Percentiles rank a stretch among this genome's conserved stretches.
phyloP scores from a whole-genome alignment of 441 rosid genomes.

The Eruca vesicaria region DNA sequence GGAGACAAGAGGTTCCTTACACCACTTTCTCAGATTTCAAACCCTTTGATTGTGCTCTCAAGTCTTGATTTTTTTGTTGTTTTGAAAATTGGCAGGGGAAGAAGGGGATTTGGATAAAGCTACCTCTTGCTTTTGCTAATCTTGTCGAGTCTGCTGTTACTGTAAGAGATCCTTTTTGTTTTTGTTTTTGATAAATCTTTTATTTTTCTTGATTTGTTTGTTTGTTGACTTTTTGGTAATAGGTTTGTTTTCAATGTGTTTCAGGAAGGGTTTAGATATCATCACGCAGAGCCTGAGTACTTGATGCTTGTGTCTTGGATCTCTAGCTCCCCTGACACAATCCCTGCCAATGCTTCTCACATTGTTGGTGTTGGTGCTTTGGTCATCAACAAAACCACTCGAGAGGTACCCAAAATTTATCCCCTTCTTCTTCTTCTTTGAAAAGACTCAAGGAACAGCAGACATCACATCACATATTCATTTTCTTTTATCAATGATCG shows the following conservation, averaged over 20 bases:
- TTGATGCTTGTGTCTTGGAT: constrained; percentile 86
- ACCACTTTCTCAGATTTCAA: too few relatives aligned
- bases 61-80: too few relatives aligned
- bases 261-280: constrained; percentile 84
- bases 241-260: neutral
- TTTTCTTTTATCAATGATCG: neutral
- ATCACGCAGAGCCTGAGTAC: constrained; percentile 79
- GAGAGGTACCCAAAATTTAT: constrained; percentile 32
- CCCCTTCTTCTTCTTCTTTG: neutral
- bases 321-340: constrained; percentile 39
- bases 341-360: constrained; percentile 79
- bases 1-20: constrained; percentile 25
- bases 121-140: constrained; percentile 37
- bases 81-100: constrained; percentile 22
- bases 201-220: neutral
- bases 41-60: neutral
- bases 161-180: constrained; percentile 53
- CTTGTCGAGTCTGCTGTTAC: constrained; percentile 56
- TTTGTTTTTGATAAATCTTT: neutral
- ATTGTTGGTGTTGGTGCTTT: constrained; percentile 73
- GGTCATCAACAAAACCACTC: constrained; percentile 44
- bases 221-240: neutral
- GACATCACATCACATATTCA: neutral
- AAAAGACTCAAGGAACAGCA: neutral
- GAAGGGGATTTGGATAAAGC: constrained; percentile 35